These are phyloP conservation scores for Aspergillus udagawae DNA, from an alignment of 2,329 filamentous ascomycete genomes.

Conservation along the genomic window DNA sequence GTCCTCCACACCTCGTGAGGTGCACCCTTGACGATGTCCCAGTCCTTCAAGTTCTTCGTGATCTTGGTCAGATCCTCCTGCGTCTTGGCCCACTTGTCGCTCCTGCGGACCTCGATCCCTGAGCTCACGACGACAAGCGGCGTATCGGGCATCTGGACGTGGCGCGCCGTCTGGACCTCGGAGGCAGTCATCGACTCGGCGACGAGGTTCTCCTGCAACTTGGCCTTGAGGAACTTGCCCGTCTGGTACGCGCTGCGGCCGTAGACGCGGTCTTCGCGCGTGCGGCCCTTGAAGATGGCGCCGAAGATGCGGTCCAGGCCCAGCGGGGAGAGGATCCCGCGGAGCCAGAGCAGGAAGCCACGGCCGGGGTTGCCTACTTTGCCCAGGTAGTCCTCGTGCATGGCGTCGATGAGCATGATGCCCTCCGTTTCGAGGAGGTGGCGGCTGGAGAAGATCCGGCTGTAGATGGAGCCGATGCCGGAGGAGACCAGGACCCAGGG, in stretches of 20 bases:
- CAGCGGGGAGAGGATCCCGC: conserved; percentile 79
- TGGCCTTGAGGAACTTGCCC: conserved; percentile 81
- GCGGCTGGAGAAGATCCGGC: conserved; percentile 83
- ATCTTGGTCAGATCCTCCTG: conserved; percentile 79
- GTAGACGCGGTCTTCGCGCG: conserved; percentile 77
- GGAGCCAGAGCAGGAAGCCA: conserved; percentile 82
- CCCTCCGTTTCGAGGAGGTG: conserved; percentile 72
- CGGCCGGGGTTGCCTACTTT: conserved; percentile 62
- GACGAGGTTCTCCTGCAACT: conserved; percentile 88
- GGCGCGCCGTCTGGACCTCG: conserved; percentile 72
- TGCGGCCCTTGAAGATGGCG: conserved; percentile 76
- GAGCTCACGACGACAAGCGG: conserved; percentile 80
- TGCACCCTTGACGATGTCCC: conserved; percentile 82
- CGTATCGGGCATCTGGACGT: conserved; percentile 72
- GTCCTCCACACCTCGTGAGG: conserved; percentile 85
- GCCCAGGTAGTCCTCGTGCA: conserved; percentile 79
- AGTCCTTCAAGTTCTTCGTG: conserved; percentile 72
- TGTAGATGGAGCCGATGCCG: conserved; percentile 83
- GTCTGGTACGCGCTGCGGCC: conserved; percentile 73
- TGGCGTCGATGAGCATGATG: conserved; percentile 77
- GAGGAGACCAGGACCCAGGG: conserved; percentile 87
- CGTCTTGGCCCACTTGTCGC: conserved; percentile 72
- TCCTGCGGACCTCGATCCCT: conserved; percentile 63
- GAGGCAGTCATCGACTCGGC: conserved; percentile 78
- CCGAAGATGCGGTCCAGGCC: conserved; percentile 77